These are phyloP conservation scores for Tricholoma terreum DNA, from an alignment of 768 basidiomycete genomes.

Conservation along the genomic window DNA sequence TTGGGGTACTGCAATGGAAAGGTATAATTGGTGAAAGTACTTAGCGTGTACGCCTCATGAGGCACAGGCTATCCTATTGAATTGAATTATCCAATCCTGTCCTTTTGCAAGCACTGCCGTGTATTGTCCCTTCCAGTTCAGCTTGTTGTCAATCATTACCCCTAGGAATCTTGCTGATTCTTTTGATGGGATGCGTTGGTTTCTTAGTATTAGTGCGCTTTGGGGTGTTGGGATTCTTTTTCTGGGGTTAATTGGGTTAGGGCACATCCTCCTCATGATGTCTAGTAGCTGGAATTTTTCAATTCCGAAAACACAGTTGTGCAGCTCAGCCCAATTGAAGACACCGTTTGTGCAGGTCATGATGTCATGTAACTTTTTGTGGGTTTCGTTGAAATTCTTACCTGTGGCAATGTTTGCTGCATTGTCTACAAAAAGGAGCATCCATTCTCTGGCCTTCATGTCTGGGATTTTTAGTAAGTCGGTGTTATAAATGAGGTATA, in stretches of 20 bases:
- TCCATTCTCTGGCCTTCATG: not conserved
- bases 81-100: conserved; percentile 9
- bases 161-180: no score
- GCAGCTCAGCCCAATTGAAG: conserved; percentile 15
- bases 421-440: not conserved
- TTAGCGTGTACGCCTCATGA: no score
- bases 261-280: conserved; percentile 3
- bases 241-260: conserved; percentile 3
- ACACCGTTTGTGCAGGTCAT: conserved; percentile 12
- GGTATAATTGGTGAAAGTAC: no score
- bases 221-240: not conserved
- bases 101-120: conserved; percentile 22
- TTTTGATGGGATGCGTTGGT: no score
- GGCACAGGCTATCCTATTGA: conserved; percentile 21
- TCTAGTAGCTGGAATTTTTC: conserved; percentile 18
- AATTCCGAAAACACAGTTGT: conserved; percentile 22
- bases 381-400: not conserved
- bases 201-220: no score
- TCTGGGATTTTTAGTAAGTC: conserved; percentile 15
- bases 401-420: not conserved
- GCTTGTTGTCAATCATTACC: no score
- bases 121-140: no score
- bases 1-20: no score
- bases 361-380: not conserved
- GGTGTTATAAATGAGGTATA: conserved; percentile 25